Conservation (phyloP, 208 protist genomes). For the Naegleria gruberi region DNA sequence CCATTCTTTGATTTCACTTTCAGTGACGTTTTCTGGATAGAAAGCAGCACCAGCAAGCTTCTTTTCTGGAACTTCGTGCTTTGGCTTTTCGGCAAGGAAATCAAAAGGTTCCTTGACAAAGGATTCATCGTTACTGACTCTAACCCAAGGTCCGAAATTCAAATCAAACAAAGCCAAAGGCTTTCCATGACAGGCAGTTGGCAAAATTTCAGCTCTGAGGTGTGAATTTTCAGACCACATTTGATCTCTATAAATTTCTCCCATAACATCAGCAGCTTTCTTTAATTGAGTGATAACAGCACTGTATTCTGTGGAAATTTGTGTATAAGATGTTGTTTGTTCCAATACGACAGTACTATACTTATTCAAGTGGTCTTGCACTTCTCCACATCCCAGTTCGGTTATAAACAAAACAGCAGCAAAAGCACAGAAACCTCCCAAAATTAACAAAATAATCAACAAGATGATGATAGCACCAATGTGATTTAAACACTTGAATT, state of each 20-base stretch:
- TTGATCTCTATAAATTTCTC: background rate
- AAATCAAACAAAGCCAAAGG: background rate
- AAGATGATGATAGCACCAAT: background rate
- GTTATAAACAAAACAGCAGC: background rate
- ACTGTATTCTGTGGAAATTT: background rate
- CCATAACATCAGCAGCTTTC: background rate
- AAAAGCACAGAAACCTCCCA: background rate
- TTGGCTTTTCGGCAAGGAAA: background rate
- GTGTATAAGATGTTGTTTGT: background rate
- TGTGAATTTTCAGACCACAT: background rate
- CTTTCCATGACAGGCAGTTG: background rate
- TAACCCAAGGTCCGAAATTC: background rate
- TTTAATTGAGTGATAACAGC: background rate
- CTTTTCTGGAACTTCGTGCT: background rate
- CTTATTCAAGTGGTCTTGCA: background rate
- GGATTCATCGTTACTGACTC: background rate
- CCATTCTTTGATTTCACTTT: background rate
- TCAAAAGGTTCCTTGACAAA: background rate
- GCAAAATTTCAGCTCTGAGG: background rate
- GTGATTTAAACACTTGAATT: background rate
- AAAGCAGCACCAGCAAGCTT: background rate
- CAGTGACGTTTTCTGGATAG: background rate
- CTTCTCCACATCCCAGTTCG: background rate
- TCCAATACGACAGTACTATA: background rate
- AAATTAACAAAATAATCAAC: background rate